These are phyloP conservation scores for Canavalia gladiata DNA, from an alignment of 306 rosid species.

Conservation along the genomic window DNA sequence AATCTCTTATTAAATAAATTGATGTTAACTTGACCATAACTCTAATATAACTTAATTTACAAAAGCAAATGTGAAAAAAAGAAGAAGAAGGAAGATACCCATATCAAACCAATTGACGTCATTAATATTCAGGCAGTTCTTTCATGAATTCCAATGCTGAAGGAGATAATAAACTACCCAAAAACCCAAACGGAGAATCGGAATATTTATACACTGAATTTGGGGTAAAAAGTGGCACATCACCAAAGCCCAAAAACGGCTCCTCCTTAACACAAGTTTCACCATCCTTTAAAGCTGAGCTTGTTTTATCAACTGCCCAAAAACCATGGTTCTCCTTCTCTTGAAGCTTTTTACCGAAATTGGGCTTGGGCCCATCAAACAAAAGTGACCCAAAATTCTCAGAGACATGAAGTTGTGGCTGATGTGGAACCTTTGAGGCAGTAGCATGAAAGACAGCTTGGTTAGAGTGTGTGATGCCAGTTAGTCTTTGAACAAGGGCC, in stretches of 20 bases:
- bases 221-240: constrained; percentile 68
- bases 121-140: constrained; percentile 61
- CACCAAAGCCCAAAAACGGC: constrained; percentile 31
- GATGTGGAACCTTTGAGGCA: too few relatives aligned
- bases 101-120: neutral
- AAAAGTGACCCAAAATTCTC: neutral
- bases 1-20: neutral
- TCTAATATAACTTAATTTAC: neutral
- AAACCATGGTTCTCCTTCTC: neutral
- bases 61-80: neutral
- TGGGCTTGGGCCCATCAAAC: neutral
- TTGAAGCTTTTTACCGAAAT: neutral
- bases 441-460: neutral
- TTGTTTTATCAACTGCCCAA: constrained; percentile 31
- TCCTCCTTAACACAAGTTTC: neutral
- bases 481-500: constrained; percentile 78
- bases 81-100: neutral
- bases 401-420: neutral
- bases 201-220: constrained; percentile 42
- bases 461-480: constrained; percentile 55
- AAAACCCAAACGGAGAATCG: constrained; percentile 41
- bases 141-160: constrained; percentile 64
- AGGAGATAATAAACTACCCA: constrained; percentile 58
- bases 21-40: neutral
- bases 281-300: constrained; percentile 36